These are phyloP conservation scores for Podila epicladia DNA, from an alignment of 192 early-diverging fungal species.

Conservation along the genomic window DNA sequence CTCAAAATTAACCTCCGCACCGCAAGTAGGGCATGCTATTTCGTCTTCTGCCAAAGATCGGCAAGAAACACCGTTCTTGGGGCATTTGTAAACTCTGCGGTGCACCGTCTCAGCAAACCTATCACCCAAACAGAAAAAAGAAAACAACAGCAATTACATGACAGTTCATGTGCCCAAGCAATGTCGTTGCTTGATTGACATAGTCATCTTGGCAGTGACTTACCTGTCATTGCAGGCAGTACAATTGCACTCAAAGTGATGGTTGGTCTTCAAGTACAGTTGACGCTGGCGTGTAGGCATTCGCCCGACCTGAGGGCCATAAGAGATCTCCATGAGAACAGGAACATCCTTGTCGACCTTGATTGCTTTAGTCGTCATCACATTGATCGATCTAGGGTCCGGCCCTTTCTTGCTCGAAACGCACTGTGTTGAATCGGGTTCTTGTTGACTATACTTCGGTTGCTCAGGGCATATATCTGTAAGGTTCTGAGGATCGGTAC, in stretches of 20 bases:
- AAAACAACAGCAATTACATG: not conserved
- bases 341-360: constrained; percentile 16
- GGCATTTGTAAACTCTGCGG: constrained; percentile 28
- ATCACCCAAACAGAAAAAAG: not conserved
- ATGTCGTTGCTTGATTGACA: not conserved
- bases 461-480: not conserved
- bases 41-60: constrained; percentile 30
- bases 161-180: not conserved
- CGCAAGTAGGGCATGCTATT: constrained; percentile 28
- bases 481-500: not conserved
- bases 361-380: constrained; percentile 16
- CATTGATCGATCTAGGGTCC: constrained; percentile 37
- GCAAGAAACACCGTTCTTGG: constrained; percentile 27
- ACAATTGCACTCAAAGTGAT: constrained; percentile 49
- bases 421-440: no score
- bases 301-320: constrained; percentile 36
- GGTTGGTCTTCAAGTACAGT: constrained; percentile 1
- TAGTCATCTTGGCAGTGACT: not conserved
- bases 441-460: not conserved
- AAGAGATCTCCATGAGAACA: constrained; percentile 32
- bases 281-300: constrained; percentile 28
- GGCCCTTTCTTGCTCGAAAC: not conserved
- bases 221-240: constrained; percentile 45
- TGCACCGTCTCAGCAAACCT: constrained; percentile 32
- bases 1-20: constrained; percentile 13